Conservation (phyloP, 202 grass and related monocot species). For the Hordeum pubiflorum region DNA sequence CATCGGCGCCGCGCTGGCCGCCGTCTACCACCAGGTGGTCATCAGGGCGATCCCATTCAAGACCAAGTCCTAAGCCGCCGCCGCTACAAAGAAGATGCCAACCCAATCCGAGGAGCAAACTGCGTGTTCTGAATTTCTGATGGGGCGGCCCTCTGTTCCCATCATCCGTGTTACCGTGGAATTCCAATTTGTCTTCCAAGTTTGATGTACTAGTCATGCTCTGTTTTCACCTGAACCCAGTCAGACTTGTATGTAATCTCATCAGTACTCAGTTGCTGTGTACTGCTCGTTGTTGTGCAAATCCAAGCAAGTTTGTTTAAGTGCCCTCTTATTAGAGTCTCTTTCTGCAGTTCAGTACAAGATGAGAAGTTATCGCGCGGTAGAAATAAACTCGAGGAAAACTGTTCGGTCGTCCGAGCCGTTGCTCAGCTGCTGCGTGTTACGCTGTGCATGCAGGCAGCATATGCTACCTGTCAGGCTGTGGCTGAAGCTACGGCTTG, state of each 20-base stretch:
- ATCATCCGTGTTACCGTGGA: not conserved
- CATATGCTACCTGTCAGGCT: not conserved
- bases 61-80: slow-evolving; percentile 48
- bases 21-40: slow-evolving; percentile 92
- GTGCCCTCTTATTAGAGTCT: not conserved
- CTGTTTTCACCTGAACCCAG: not conserved
- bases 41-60: slow-evolving; percentile 98
- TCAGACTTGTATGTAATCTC: slow-evolving; percentile 25
- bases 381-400: not conserved
- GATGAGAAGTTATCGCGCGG: not conserved
- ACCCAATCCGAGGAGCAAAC: not conserved
- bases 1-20: slow-evolving; percentile 77
- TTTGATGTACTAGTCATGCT: slow-evolving; percentile 14
- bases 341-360: not conserved
- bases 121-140: not conserved
- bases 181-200: slow-evolving; percentile 21
- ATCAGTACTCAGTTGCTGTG: slow-evolving; percentile 34
- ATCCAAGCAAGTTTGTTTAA: not conserved
- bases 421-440: not conserved
- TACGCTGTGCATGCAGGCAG: not conserved
- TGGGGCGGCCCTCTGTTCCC: not conserved
- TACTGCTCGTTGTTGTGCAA: not conserved
- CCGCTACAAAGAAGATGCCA: not conserved
- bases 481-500: not conserved
- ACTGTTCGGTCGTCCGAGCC: not conserved